phyloP scores from a whole-genome alignment of 2,329 filamentous ascomycete genomes.

The Monosporascus sp. region DNA sequence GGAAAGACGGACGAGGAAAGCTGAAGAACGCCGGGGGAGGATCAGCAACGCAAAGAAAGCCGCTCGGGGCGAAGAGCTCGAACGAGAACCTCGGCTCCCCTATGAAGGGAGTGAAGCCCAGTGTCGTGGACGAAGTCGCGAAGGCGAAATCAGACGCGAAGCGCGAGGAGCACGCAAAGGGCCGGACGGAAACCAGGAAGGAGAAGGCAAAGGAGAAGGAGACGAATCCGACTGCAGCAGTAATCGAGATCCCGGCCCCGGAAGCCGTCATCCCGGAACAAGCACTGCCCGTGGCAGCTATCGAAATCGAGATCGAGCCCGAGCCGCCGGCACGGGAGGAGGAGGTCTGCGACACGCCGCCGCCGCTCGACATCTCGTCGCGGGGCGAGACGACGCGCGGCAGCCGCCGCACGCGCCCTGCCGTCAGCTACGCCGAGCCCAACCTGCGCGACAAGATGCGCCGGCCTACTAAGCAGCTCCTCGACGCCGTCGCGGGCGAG shows the following conservation, averaged over 20 bases:
- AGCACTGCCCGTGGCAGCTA: constrained; percentile 11
- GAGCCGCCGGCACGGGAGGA: constrained; percentile 17
- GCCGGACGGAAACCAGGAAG: constrained; percentile 12
- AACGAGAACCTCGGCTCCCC: constrained; percentile 57
- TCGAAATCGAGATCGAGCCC: constrained; percentile 15
- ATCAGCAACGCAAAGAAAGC: constrained; percentile 35
- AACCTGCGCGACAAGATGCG: constrained; percentile 81
- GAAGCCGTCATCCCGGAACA: constrained; percentile 9
- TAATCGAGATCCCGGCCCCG: constrained; percentile 25
- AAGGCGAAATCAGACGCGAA: constrained; percentile 34
- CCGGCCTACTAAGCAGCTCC: constrained; percentile 68
- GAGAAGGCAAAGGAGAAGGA: constrained; percentile 19
- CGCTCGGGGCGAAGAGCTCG: constrained; percentile 52
- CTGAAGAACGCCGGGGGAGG: constrained; percentile 5
- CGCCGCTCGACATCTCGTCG: constrained; percentile 51
- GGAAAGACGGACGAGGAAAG: constrained; percentile 35
- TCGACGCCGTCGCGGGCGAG: constrained; percentile 68
- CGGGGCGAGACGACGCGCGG: constrained; percentile 56
- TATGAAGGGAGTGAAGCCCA: constrained; percentile 40
- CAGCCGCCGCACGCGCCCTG: constrained; percentile 60
- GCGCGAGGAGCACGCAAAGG: constrained; percentile 9
- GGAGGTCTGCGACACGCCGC: constrained; percentile 49
- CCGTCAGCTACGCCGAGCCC: constrained; percentile 77
- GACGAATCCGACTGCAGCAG: constrained; percentile 4
- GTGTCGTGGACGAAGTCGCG: constrained; percentile 30